phyloP scores from a whole-genome alignment of 2,329 filamentous ascomycete genomes.

The Colletotrichum sp. region DNA sequence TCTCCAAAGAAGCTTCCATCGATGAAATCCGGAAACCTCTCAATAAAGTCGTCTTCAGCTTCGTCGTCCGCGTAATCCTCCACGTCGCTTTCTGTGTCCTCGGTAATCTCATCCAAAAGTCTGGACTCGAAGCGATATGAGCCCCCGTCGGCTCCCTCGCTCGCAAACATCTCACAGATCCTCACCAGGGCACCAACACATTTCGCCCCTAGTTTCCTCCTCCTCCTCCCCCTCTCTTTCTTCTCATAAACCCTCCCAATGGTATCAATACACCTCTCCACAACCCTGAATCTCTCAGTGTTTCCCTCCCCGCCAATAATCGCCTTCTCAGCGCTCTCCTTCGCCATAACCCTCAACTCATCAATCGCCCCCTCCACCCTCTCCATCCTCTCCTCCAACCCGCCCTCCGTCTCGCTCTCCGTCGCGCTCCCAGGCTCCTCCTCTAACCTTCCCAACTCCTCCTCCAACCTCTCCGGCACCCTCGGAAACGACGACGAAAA shows the following conservation, averaged over 20 bases:
- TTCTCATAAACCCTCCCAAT: slow-evolving; percentile 5
- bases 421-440: slow-evolving; percentile 3
- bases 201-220: not conserved
- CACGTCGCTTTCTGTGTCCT: not conserved
- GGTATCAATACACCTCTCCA: slow-evolving; percentile 11
- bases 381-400: not conserved
- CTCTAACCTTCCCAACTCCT: not conserved
- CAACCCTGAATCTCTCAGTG: not conserved
- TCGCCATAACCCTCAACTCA: slow-evolving; percentile 3
- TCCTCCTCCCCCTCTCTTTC: not conserved
- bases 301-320: not conserved
- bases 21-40: slow-evolving; percentile 1
- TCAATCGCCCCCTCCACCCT: slow-evolving; percentile 1
- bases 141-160: not conserved
- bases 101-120: not conserved
- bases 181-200: slow-evolving; percentile 3
- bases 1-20: not conserved
- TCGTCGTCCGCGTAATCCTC: not conserved
- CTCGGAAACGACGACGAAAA: slow-evolving; percentile 15
- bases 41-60: not conserved
- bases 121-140: not conserved
- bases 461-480: not conserved
- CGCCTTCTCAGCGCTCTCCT: not conserved
- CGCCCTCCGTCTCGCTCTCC: not conserved
- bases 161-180: slow-evolving; percentile 18